These are phyloP conservation scores for Pestalotiopsis fici DNA, from an alignment of 2,329 filamentous ascomycete genomes.

Conservation along the genomic window DNA sequence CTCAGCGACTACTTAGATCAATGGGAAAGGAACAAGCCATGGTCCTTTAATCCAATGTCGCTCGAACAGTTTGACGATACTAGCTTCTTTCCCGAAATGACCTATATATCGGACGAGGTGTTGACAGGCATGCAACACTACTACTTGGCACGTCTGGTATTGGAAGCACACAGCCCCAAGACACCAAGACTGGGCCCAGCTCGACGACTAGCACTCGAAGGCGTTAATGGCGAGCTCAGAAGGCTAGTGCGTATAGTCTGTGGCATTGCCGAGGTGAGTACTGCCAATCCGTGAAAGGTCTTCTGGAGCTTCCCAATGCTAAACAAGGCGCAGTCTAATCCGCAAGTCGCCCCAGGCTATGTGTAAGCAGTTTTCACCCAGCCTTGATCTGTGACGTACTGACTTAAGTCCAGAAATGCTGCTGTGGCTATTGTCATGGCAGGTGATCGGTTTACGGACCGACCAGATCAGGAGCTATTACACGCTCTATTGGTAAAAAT, in stretches of 20 bases:
- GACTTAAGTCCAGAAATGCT: neutral
- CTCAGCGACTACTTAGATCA: conserved; percentile 2
- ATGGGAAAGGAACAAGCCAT: neutral
- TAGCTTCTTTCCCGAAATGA: neutral
- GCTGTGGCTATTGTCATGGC: conserved; percentile 1
- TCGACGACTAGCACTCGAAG: neutral
- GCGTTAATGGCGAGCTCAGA: neutral
- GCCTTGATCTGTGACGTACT: neutral
- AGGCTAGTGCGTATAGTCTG: neutral
- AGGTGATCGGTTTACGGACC: conserved; percentile 3
- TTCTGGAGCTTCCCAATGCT: neutral
- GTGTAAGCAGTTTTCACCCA: neutral
- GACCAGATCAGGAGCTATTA: neutral
- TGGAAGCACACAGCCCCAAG: conserved; percentile 1
- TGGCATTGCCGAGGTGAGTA: conserved; percentile 5
- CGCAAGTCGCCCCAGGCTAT: neutral
- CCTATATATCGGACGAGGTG: neutral
- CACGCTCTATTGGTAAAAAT: neutral
- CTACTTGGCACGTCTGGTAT: neutral
- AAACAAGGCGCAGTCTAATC: neutral
- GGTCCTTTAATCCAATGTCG: neutral
- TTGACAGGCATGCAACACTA: conserved; percentile 6
- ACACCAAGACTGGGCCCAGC: conserved; percentile 1
- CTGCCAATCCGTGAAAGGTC: neutral
- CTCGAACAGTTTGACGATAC: neutral